Evolutionary conservation across 331 rosid species (phyloP).

Genomic region (Prunus yedoensis): DNA sequence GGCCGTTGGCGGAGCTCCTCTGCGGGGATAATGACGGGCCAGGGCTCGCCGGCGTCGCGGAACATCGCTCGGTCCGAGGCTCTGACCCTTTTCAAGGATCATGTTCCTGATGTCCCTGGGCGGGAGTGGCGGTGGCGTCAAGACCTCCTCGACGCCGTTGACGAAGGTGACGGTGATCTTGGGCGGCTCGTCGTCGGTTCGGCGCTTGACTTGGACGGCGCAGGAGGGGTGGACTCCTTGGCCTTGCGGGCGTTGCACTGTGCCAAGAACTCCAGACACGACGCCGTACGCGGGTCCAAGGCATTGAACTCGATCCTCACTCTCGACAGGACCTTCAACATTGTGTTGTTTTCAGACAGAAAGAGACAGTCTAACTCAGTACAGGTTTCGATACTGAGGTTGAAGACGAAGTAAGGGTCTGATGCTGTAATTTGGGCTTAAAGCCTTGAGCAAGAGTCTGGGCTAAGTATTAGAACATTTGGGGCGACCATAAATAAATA

Average conservation of each 20-base stretch:
- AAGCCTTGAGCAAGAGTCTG: too few relatives aligned
- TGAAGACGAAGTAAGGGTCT: too few relatives aligned
- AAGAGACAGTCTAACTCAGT: neutral
- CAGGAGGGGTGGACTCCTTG: slow-evolving; percentile 81
- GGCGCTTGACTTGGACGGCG: slow-evolving; percentile 76
- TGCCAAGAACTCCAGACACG: slow-evolving; percentile 90
- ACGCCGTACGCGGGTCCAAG: slow-evolving; percentile 81
- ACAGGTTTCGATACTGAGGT: neutral
- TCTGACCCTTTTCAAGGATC: slow-evolving; percentile 76
- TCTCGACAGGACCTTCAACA: slow-evolving; percentile 78
- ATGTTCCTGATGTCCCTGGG: slow-evolving; percentile 65
- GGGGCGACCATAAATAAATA: too few relatives aligned
- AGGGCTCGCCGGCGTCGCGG: slow-evolving; percentile 80
- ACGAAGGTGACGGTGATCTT: slow-evolving; percentile 86
- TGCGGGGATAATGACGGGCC: slow-evolving; percentile 72
- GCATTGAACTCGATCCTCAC: slow-evolving; percentile 91
- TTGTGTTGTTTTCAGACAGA: slow-evolving; percentile 1
- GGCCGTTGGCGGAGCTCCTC: slow-evolving; percentile 59
- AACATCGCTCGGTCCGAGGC: slow-evolving; percentile 85
- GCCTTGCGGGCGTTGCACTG: slow-evolving; percentile 93
- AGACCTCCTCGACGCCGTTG: slow-evolving; percentile 72
- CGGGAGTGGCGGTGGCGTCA: slow-evolving; percentile 71
- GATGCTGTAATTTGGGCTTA: too few relatives aligned
- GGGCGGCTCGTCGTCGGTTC: slow-evolving; percentile 68
- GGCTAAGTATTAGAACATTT: too few relatives aligned